These are phyloP conservation scores for Claviceps sp. DNA, from an alignment of 2,329 filamentous ascomycete genomes.

Conservation along the genomic window DNA sequence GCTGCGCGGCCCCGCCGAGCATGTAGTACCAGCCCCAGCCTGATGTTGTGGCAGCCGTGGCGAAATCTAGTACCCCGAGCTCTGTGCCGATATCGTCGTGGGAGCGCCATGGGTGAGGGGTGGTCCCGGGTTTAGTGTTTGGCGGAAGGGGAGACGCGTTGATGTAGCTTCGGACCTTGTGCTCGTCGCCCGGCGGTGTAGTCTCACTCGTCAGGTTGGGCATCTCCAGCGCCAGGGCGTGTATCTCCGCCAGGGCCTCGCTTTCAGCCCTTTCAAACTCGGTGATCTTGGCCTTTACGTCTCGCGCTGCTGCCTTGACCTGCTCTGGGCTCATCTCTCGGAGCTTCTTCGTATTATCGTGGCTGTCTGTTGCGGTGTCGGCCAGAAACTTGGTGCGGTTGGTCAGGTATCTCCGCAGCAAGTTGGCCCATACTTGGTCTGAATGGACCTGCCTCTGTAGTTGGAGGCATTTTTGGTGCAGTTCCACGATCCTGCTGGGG, in stretches of 20 bases:
- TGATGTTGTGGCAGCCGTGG: constrained; percentile 62
- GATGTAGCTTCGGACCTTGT: constrained; percentile 60
- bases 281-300: constrained; percentile 49
- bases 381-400: constrained; percentile 27
- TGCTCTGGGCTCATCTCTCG: constrained; percentile 30
- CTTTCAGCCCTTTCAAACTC: constrained; percentile 49
- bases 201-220: constrained; percentile 73
- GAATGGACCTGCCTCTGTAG: constrained; percentile 46
- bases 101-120: constrained; percentile 43
- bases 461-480: constrained; percentile 45
- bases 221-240: constrained; percentile 59
- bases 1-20: constrained; percentile 74
- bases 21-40: constrained; percentile 99
- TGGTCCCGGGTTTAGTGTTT: constrained; percentile 10
- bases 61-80: constrained; percentile 84
- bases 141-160: constrained; percentile 47
- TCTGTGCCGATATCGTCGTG: constrained; percentile 79
- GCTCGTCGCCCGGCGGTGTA: constrained; percentile 58
- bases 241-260: constrained; percentile 50
- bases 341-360: constrained; percentile 25
- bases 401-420: constrained; percentile 40
- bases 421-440: constrained; percentile 54
- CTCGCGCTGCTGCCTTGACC: constrained; percentile 49
- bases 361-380: constrained; percentile 23
- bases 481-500: constrained; percentile 39